Conservation (phyloP, 2,329 filamentous ascomycete genomes). For the Talaromyces sp. region DNA sequence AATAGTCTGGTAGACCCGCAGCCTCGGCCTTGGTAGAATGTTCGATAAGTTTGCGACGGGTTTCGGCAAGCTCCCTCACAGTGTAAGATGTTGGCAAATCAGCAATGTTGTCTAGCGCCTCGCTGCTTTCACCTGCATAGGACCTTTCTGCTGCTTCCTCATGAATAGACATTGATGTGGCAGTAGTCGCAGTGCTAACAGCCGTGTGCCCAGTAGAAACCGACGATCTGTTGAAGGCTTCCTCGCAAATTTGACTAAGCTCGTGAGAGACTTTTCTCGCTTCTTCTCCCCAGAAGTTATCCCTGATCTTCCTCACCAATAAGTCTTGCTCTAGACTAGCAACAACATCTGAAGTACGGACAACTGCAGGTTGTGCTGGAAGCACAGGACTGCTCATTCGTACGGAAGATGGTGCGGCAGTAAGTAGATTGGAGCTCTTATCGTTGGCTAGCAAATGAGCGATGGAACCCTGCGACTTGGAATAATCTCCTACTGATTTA, state of each 20-base stretch:
- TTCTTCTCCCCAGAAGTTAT: slow-evolving; percentile 66
- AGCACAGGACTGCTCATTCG: slow-evolving; percentile 31
- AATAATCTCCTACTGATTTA: slow-evolving; percentile 23
- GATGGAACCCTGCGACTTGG: slow-evolving; percentile 25
- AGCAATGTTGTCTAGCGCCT: slow-evolving; percentile 19
- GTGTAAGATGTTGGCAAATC: slow-evolving; percentile 48
- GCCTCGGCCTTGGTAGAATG: slow-evolving; percentile 46
- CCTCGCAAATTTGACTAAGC: slow-evolving; percentile 85
- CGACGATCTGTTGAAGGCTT: slow-evolving; percentile 76
- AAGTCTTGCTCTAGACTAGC: slow-evolving; percentile 24
- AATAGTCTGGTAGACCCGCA: slow-evolving; percentile 47
- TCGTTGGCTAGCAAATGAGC: slow-evolving; percentile 23
- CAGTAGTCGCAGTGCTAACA: slow-evolving; percentile 51
- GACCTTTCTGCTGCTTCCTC: slow-evolving; percentile 20
- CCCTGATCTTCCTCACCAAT: slow-evolving; percentile 41
- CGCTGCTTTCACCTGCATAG: background rate
- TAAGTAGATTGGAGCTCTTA: slow-evolving; percentile 24
- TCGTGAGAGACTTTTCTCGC: slow-evolving; percentile 78
- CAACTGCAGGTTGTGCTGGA: slow-evolving; percentile 38
- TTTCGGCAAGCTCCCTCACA: slow-evolving; percentile 56
- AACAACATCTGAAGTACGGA: slow-evolving; percentile 31
- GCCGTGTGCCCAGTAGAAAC: slow-evolving; percentile 50
- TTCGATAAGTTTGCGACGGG: slow-evolving; percentile 55
- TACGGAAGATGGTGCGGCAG: background rate
- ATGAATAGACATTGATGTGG: slow-evolving; percentile 42